Base-by-base conservation (phyloP, 768 basidiomycete species). In the Suillus decipiens region DNA sequence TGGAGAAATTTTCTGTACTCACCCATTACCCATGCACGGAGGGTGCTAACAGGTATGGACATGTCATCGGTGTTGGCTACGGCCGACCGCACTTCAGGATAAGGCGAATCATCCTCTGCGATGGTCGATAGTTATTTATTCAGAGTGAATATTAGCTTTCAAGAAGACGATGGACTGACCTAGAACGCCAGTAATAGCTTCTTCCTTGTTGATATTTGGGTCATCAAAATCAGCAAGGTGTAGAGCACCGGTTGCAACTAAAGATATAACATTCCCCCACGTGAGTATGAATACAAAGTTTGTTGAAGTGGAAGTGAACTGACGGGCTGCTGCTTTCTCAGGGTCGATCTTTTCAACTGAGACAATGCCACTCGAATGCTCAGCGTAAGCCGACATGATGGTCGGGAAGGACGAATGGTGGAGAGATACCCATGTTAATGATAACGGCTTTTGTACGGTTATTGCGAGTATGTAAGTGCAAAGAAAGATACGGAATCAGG, bases 71-170 rank as follows among this genome's bases (percentile, higher is more conserved):
- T 80, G 66, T 81, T 81, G 57, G 80, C 75, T 57, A 84, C 84
- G 36, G 80, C 79, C 34, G 82, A 82, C 33, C 83, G 76, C 42
- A 85, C 83, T 69, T 85, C 83, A 22, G 81, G 80, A 64, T 84
- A 85, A 3, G 83, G 84, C 2, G 82, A 83, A 69, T 84, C 83
- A 61, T 84, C 80, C 69, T 76, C 77, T 71, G 61, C 5, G 42
- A 34, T 17, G 66, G 63, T 11, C 64, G n/a, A 28, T 28, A 28
- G 3, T 28, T 28, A 3, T 28, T 28, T 24, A 22, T 50, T 33
- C 31, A 22, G 19, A 15, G 22, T 43, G 24, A 37, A 5, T 8
- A 39, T 9, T 5, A 31, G 31, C 5, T 0, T 2, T 34, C 6
- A 2, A n/a, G 9, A 15, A 15, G 9, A 17, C 28, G 56, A 42